A percentile compares a stretch with the other conserved stretches of the same genome.
phyloP scores from a whole-genome alignment of 768 basidiomycete genomes.

The Boletus insuetus region DNA sequence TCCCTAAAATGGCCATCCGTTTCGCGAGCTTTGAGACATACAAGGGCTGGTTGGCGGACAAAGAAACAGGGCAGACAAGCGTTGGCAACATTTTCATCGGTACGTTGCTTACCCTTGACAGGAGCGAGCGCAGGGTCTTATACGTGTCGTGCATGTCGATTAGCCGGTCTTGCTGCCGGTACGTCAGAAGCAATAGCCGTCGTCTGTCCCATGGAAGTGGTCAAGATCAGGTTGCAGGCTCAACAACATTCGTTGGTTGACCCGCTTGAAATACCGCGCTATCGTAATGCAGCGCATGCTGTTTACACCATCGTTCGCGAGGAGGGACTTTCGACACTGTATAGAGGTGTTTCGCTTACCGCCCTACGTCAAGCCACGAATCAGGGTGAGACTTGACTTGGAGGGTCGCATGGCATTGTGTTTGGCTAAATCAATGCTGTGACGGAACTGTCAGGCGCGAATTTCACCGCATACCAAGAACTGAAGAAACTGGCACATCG shows the following conservation, averaged over 20 bases:
- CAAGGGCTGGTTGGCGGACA: constrained; percentile 77
- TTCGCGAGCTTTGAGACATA: constrained; percentile 98
- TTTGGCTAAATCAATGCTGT: neutral
- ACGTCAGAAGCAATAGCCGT: constrained; percentile 93
- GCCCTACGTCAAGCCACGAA: constrained; percentile 97
- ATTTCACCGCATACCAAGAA: constrained; percentile 98
- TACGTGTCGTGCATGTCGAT: neutral
- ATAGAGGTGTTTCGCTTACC: constrained; percentile 91
- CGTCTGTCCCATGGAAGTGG: constrained; percentile 98
- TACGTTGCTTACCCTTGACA: constrained; percentile 35
- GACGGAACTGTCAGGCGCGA: constrained; percentile 58
- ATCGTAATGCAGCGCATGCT: constrained; percentile 95
- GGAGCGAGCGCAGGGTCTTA: neutral
- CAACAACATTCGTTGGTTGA: constrained; percentile 97
- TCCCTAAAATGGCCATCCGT: constrained; percentile 99
- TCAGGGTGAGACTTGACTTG: constrained; percentile 60
- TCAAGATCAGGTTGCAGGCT: constrained; percentile 97
- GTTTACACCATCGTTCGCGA: constrained; percentile 92
- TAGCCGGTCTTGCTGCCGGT: constrained; percentile 93
- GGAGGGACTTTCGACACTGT: constrained; percentile 81
- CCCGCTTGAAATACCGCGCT: constrained; percentile 88
- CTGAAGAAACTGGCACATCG: constrained; percentile 80
- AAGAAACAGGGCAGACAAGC: constrained; percentile 73
- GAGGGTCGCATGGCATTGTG: neutral
- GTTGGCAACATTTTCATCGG: constrained; percentile 85